Evolutionary conservation across 75 land plant genomes (phyloP), one percentile per base, ranked within the genome.

Genomic region (Cupressus sempervirens): DNA sequence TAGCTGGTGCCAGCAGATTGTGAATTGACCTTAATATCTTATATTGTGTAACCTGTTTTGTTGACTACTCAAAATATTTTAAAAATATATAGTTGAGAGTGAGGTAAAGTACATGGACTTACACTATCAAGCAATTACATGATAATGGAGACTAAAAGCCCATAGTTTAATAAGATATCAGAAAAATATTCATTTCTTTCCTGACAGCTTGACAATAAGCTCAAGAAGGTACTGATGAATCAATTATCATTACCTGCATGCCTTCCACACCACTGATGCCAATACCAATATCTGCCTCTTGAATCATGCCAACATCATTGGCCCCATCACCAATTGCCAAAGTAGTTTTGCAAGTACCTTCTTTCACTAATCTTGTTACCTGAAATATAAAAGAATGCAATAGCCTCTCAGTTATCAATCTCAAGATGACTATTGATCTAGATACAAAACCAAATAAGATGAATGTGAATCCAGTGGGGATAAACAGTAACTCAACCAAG

Each of bases 261-360:
- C 97, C 97, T 87, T 95, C 97, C 58, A 92, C 90, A 1, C 97
- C 97, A 82, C 97, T 95, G 54, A 95, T 95, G 52, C 97, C 97
- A 86, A 95, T 91, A 76, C 97, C 97, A 76, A 95, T 91, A 83
- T 95, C 94, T 70, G 97, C 97, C 80, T 91, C 96, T 77, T 95
- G 97, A 81, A 95, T 95, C 97, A 95, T 95, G 53, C 97, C 94
- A 43, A 95, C 97, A 89, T 95, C 97, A 88, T 95, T 95, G 62
- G 95, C 97, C 72, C 97, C 97, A 91, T 95, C 97, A 32, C 97
- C 97, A 79, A 95, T 91, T 13, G 93, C 94, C 75, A 95, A 75
- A 29, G 94, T 94, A 11, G 91, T 93, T 82, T 91, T 92, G 4
- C 88, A 89, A 35, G 92, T 92, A 46, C 91, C 93, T 83, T 95